phyloP scores from a whole-genome alignment of 2,329 filamentous ascomycete species.

The Fusarium sterilihyphosum region DNA sequence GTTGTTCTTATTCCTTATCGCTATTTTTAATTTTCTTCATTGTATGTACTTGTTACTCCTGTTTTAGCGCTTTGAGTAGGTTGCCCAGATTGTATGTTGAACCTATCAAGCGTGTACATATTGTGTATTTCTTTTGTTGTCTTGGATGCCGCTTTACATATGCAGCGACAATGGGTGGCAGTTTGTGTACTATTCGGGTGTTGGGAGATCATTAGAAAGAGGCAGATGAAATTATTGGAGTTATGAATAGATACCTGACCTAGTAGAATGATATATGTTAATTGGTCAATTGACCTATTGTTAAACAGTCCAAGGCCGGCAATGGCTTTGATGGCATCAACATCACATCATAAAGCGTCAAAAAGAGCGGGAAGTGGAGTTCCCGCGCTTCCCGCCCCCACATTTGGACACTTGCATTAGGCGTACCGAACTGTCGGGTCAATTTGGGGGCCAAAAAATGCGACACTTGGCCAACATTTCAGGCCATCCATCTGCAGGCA shows the following conservation, averaged over 20 bases:
- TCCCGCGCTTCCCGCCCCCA: slow-evolving; percentile 7
- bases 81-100: background rate
- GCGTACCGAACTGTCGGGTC: slow-evolving; percentile 16
- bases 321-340: background rate
- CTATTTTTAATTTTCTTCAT: background rate
- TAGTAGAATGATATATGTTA: background rate
- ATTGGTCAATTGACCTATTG: background rate
- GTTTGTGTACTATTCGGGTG: background rate
- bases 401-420: slow-evolving; percentile 14
- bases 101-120: background rate
- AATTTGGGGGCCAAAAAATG: slow-evolving; percentile 13
- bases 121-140: background rate
- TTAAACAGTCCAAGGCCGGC: background rate
- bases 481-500: slow-evolving; percentile 10
- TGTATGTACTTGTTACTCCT: background rate
- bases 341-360: background rate
- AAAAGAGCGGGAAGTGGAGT: slow-evolving; percentile 15
- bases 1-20: background rate
- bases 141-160: background rate
- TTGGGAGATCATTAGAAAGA: background rate
- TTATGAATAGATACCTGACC: background rate
- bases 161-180: background rate
- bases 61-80: background rate
- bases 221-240: background rate
- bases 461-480: slow-evolving; percentile 15